These are phyloP conservation scores for Turnera subulata DNA, from an alignment of 345 rosid species.

Conservation along the genomic window DNA sequence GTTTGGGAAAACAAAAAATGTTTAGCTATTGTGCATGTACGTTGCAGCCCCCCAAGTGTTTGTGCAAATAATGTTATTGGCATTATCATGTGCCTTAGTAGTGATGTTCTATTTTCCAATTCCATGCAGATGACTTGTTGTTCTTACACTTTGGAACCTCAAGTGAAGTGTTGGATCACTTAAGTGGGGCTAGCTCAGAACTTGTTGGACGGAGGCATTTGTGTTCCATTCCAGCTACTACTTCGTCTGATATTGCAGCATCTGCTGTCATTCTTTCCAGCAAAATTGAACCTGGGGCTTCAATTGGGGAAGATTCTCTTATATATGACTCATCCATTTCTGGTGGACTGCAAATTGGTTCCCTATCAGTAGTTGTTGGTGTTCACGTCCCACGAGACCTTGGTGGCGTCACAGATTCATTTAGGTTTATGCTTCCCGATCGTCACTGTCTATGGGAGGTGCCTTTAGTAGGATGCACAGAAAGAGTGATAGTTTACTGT, in stretches of 20 bases:
- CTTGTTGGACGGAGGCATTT: constrained; percentile 89
- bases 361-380: constrained; percentile 84
- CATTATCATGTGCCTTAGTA: constrained; percentile 10
- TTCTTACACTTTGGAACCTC: constrained; percentile 98
- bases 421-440: constrained; percentile 83
- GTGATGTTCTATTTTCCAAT: constrained; percentile 16
- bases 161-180: constrained; percentile 92
- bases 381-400: constrained; percentile 50
- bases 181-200: constrained; percentile 69
- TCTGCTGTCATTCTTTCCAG: constrained; percentile 85
- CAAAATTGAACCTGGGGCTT: constrained; percentile 76
- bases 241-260: constrained; percentile 83
- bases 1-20: constrained; percentile 71
- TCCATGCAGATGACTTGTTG: constrained; percentile 64
- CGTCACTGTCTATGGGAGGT: constrained; percentile 99
- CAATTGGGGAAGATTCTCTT: constrained; percentile 93
- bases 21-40: constrained; percentile 83
- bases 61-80: constrained; percentile 6
- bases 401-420: constrained; percentile 28
- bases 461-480: constrained; percentile 64
- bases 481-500: constrained; percentile 73
- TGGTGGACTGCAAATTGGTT: constrained; percentile 79
- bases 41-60: constrained; percentile 23
- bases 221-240: constrained; percentile 91
- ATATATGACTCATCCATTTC: constrained; percentile 74